phyloP scores from a whole-genome alignment of 768 basidiomycete genomes.

The Pleurotus tuoliensis region DNA sequence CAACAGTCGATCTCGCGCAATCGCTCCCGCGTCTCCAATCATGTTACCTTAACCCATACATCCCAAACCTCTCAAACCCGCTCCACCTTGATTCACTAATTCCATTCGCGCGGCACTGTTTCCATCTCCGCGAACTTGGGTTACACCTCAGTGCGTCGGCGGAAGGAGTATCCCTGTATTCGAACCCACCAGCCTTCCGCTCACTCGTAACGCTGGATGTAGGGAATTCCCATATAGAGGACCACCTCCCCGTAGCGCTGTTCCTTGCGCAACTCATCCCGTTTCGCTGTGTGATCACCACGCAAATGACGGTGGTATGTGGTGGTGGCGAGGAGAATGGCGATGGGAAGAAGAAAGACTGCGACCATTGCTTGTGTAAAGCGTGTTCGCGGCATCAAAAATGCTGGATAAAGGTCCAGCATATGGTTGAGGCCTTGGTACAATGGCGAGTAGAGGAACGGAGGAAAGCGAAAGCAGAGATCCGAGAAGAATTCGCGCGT shows the following conservation, averaged over 20 bases:
- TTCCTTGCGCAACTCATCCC: not conserved
- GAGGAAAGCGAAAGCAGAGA: no score
- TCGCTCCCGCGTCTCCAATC: not conserved
- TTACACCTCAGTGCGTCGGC: not conserved
- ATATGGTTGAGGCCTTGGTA: no score
- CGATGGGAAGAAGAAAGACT: no score
- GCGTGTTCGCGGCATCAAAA: no score
- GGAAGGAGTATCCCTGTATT: not conserved
- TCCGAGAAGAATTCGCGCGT: no score
- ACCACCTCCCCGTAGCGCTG: not conserved
- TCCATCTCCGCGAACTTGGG: not conserved
- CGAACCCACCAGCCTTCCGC: not conserved
- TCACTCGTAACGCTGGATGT: not conserved
- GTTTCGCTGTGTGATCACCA: not conserved
- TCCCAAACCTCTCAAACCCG: not conserved
- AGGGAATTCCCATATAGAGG: not conserved
- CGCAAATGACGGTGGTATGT: no score
- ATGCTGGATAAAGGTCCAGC: no score
- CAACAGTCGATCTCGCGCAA: not conserved
- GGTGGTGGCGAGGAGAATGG: no score
- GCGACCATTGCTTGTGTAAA: no score
- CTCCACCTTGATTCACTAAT: not conserved
- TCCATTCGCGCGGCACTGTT: not conserved
- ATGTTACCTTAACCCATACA: not conserved
- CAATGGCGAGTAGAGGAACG: no score